These are phyloP conservation scores for Trifolium dubium DNA, from an alignment of 306 rosid genomes.

Conservation along the genomic window DNA sequence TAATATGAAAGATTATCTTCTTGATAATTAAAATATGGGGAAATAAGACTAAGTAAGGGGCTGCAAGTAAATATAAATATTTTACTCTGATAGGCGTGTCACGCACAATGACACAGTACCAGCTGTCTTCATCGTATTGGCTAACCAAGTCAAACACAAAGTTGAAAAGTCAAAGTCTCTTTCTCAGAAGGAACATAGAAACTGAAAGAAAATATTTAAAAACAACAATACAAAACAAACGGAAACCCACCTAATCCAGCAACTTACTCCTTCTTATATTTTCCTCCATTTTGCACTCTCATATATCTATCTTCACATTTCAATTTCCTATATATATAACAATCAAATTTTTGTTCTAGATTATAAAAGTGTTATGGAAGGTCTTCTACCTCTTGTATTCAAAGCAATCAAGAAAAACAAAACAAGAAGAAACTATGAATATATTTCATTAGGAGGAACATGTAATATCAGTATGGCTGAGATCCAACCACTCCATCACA, in stretches of 20 bases:
- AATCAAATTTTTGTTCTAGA: background rate
- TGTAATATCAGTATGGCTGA: slow-evolving; percentile 42
- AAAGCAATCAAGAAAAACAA: slow-evolving; percentile 50
- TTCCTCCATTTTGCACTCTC: background rate
- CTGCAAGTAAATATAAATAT: too few relatives aligned
- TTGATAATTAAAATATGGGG: too few relatives aligned
- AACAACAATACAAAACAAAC: background rate
- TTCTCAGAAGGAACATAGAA: background rate
- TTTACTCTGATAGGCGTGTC: background rate
- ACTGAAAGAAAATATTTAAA: background rate
- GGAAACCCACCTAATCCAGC: slow-evolving; percentile 41
- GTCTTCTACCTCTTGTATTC: slow-evolving; percentile 50
- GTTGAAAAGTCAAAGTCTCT: background rate
- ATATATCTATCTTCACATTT: background rate
- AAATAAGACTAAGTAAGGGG: too few relatives aligned
- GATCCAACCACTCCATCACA: slow-evolving; percentile 20
- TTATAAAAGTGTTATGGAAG: slow-evolving; percentile 40
- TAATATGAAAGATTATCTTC: too few relatives aligned
- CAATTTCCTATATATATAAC: background rate
- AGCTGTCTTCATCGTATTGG: background rate
- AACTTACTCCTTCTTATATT: background rate
- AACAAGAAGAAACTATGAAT: slow-evolving; percentile 45
- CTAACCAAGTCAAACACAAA: background rate
- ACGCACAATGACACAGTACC: background rate
- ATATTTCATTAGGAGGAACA: slow-evolving; percentile 39